phyloP scores from a whole-genome alignment of 164 flowering plant species.

The Berberis vulgaris region DNA sequence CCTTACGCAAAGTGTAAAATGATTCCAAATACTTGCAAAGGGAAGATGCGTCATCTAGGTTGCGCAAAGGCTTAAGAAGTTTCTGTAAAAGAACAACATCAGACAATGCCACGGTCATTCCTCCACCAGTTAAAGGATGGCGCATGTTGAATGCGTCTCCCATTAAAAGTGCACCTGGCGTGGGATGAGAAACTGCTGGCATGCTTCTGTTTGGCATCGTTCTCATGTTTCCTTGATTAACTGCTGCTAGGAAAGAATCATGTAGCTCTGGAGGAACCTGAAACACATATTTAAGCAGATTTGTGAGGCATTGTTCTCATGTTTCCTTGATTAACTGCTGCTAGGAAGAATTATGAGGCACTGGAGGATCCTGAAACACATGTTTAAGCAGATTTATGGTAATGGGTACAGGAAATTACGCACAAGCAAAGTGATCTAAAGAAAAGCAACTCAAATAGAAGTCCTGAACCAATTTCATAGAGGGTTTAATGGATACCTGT shows the following conservation, averaged over 20 bases:
- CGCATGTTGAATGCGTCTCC: conserved; percentile 98
- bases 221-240: conserved; percentile 70
- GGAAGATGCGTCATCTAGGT: conserved; percentile 63
- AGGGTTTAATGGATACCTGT: too few relatives aligned
- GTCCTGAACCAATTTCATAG: too few relatives aligned
- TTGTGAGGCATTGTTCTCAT: conserved; percentile 89
- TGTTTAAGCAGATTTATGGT: neutral
- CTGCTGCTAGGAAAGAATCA: conserved; percentile 62
- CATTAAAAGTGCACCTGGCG: conserved; percentile 86
- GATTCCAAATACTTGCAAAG: conserved; percentile 75
- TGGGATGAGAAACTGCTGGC: conserved; percentile 90
- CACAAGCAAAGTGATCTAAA: too few relatives aligned
- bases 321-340: conserved; percentile 72
- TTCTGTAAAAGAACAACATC: conserved; percentile 74
- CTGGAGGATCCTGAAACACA: conserved; percentile 47
- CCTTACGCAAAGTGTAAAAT: conserved; percentile 79
- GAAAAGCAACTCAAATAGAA: too few relatives aligned
- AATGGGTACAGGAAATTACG: neutral
- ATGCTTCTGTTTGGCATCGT: conserved; percentile 97
- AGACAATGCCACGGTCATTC: conserved; percentile 88
- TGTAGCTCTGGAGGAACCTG: conserved; percentile 61
- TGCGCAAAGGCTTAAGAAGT: conserved; percentile 66
- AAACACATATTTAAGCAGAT: conserved; percentile 13
- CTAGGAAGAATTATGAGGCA: conserved; percentile 48
- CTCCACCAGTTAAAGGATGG: conserved; percentile 93